These are phyloP conservation scores for Barnettozyma populi DNA, from an alignment of 805 yeast species.

Conservation along the genomic window DNA sequence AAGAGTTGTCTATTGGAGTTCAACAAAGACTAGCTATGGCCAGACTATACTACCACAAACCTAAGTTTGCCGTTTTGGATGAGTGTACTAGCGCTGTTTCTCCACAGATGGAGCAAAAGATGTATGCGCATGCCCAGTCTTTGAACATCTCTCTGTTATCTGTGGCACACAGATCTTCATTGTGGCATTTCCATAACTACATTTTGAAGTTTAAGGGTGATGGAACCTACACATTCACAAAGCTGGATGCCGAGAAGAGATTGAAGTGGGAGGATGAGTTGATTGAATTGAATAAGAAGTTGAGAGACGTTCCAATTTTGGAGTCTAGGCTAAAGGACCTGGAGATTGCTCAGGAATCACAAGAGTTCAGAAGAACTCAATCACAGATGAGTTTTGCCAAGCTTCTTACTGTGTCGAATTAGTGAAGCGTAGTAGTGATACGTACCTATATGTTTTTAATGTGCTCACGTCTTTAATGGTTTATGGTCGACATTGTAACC, in stretches of 20 bases:
- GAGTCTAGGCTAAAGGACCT: conserved; percentile 62
- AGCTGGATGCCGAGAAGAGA: conserved; percentile 68
- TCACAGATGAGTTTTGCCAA: conserved; percentile 23
- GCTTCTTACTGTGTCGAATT: conserved; percentile 2
- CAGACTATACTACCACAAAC: conserved; percentile 82
- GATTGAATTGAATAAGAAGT: conserved; percentile 56
- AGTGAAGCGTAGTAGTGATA: not conserved
- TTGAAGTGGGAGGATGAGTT: conserved; percentile 75
- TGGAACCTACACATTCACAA: conserved; percentile 58
- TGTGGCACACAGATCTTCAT: conserved; percentile 86
- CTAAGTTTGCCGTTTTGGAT: conserved; percentile 90
- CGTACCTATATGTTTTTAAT: not conserved
- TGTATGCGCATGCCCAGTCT: conserved; percentile 77
- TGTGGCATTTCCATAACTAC: conserved; percentile 87
- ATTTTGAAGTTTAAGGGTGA: conserved; percentile 83
- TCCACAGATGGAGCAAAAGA: conserved; percentile 82
- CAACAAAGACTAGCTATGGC: conserved; percentile 94
- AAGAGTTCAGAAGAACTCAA: conserved; percentile 25
- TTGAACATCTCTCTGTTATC: conserved; percentile 79
- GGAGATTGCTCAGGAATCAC: conserved; percentile 42
- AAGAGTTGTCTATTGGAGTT: conserved; percentile 82
- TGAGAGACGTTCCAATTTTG: conserved; percentile 67
- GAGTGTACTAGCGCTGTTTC: conserved; percentile 95
- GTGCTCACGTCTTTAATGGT: not conserved
- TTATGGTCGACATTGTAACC: too few relatives aligned